Percentiles rank a stretch among this genome's conserved stretches.
These are phyloP conservation scores for Hypoxylon sp. DNA, from an alignment of 2,329 filamentous ascomycete genomes.

Conservation along the genomic window DNA sequence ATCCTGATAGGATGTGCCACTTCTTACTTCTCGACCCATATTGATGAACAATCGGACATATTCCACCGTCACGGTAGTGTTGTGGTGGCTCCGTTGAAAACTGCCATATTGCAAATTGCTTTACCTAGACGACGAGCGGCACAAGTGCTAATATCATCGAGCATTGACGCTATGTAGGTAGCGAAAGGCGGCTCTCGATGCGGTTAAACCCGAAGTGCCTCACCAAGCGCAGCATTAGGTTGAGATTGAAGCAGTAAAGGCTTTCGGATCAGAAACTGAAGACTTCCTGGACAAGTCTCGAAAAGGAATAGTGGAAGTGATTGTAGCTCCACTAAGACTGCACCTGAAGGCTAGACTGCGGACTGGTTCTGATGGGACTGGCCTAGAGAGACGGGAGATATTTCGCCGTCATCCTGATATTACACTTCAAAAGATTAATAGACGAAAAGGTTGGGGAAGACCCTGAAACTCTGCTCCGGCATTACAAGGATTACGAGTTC, in stretches of 20 bases:
- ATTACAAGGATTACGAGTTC: constrained; percentile 32
- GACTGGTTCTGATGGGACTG: constrained; percentile 18
- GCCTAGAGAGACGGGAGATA: constrained; percentile 38
- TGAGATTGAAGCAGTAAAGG: constrained; percentile 34
- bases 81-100: constrained; percentile 25
- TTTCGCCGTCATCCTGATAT: constrained; percentile 42
- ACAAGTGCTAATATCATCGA: constrained; percentile 22
- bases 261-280: constrained; percentile 38
- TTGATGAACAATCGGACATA: constrained; percentile 22
- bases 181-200: constrained; percentile 27
- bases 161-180: not conserved
- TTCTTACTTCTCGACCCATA: constrained; percentile 17
- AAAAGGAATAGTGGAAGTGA: constrained; percentile 28
- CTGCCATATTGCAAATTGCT: constrained; percentile 19
- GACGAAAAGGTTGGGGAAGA: constrained; percentile 32
- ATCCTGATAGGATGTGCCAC: constrained; percentile 6
- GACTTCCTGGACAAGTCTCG: constrained; percentile 26
- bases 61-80: constrained; percentile 7
- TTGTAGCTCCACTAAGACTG: constrained; percentile 31
- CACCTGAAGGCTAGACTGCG: constrained; percentile 30
- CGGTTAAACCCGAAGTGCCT: constrained; percentile 37
- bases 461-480: constrained; percentile 28
- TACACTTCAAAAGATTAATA: constrained; percentile 30
- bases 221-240: constrained; percentile 24
- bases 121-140: constrained; percentile 18